Conservation (phyloP, 495 filamentous ascomycete genomes). For the Xylaria nigripes region DNA sequence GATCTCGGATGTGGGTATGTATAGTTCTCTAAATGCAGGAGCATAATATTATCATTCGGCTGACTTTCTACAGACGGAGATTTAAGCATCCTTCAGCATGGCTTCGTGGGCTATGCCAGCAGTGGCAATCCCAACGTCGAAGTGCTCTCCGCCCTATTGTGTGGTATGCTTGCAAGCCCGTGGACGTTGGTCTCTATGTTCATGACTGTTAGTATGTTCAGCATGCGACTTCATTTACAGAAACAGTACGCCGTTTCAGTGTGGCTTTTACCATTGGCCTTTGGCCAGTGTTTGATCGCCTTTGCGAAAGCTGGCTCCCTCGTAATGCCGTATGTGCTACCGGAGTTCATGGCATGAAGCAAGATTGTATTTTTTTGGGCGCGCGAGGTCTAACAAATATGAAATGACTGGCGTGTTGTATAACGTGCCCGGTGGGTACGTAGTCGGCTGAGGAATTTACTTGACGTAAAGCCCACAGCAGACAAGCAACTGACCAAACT, state of each 20-base stretch:
- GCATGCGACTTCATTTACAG: not conserved
- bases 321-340: not conserved
- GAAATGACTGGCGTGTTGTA: too few species aligned
- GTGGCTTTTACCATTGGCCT: not conserved
- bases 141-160: not conserved
- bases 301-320: not conserved
- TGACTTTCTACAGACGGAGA: constrained; percentile 52
- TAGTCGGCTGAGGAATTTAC: too few species aligned
- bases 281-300: not conserved
- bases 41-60: not conserved
- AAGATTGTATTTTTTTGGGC: not conserved
- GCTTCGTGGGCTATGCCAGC: constrained; percentile 85
- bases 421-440: too few species aligned
- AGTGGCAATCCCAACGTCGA: constrained; percentile 39
- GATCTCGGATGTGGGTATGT: constrained; percentile 50
- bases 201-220: not conserved
- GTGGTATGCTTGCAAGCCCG: not conserved
- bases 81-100: constrained; percentile 67
- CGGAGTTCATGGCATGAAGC: not conserved
- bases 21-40: not conserved
- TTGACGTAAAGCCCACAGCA: too few species aligned
- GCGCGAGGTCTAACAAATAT: too few species aligned
- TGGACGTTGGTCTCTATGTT: not conserved
- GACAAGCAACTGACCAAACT: too few species aligned
- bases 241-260: not conserved